Conservation (phyloP, 2,329 filamentous ascomycete species). For the Sporothrix dimorphospora region DNA sequence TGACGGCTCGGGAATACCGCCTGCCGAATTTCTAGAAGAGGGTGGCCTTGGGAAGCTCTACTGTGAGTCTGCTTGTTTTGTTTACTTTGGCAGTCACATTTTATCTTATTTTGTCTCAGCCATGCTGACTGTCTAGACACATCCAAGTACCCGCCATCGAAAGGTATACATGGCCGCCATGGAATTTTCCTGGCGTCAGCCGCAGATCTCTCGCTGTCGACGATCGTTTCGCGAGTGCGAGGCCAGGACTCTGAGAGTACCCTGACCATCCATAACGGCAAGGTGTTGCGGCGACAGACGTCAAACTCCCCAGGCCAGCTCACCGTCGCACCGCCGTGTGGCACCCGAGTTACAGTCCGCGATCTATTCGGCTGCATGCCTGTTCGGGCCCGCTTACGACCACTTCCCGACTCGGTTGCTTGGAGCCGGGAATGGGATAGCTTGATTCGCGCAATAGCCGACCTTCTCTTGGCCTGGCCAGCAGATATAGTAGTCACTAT, state of each 20-base stretch:
- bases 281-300: constrained; percentile 63
- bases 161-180: constrained; percentile 63
- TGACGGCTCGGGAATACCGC: constrained; percentile 76
- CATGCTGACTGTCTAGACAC: constrained; percentile 61
- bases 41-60: constrained; percentile 76
- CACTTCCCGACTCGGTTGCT: constrained; percentile 42
- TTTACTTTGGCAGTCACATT: neutral
- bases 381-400: constrained; percentile 82
- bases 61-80: constrained; percentile 54
- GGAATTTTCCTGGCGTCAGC: constrained; percentile 80
- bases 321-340: constrained; percentile 58
- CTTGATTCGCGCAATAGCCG: constrained; percentile 61
- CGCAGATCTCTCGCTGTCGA: constrained; percentile 73
- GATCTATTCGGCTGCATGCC: constrained; percentile 91
- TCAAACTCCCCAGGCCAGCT: constrained; percentile 64
- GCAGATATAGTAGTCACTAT: constrained; percentile 59
- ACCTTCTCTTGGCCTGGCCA: constrained; percentile 72
- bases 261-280: constrained; percentile 71
- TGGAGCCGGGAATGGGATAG: constrained; percentile 65
- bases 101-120: neutral
- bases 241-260: constrained; percentile 64
- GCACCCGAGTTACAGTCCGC: constrained; percentile 74
- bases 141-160: constrained; percentile 64
- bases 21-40: constrained; percentile 68
- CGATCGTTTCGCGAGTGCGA: constrained; percentile 72